phyloP scores from a whole-genome alignment of 345 rosid species.

The Triadica sebifera region DNA sequence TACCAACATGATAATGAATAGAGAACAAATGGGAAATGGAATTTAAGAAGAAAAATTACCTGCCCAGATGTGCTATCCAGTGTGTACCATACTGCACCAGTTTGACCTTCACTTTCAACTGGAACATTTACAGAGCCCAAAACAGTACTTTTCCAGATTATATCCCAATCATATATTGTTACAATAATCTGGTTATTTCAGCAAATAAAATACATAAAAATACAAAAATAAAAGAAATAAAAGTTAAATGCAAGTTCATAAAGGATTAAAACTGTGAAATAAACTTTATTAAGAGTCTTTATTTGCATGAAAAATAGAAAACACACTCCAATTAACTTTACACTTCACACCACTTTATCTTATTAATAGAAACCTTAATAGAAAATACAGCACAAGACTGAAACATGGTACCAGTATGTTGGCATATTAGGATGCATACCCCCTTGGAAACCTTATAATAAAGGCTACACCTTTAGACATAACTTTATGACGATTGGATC shows the following conservation, averaged over 20 bases:
- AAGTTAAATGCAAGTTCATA: too few relatives aligned
- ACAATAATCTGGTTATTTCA: conserved; percentile 63
- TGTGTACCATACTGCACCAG: conserved; percentile 81
- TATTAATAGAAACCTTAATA: not conserved
- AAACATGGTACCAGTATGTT: too few relatives aligned
- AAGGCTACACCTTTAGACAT: not conserved
- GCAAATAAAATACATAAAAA: conserved; percentile 1
- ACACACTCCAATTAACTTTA: not conserved
- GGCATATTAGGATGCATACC: not conserved
- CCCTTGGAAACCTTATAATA: not conserved
- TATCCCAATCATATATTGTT: conserved; percentile 98
- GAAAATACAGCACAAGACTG: not conserved
- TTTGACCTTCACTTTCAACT: conserved; percentile 87
- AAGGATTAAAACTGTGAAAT: not conserved
- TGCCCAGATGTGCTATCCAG: conserved; percentile 94
- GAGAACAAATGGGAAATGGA: conserved; percentile 5
- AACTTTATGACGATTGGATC: not conserved
- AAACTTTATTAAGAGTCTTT: not conserved
- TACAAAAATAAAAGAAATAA: too few relatives aligned
- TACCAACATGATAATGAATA: not conserved
- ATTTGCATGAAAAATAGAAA: not conserved
- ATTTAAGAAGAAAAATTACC: conserved; percentile 43
- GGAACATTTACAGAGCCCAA: conserved; percentile 90
- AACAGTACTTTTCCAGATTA: conserved; percentile 96
- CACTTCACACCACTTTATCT: conserved; percentile 1